Percentiles rank a stretch among this genome's conserved stretches.
These are phyloP conservation scores for Aureoboletus auriporus DNA, from an alignment of 768 basidiomycete species.

Conservation along the genomic window DNA sequence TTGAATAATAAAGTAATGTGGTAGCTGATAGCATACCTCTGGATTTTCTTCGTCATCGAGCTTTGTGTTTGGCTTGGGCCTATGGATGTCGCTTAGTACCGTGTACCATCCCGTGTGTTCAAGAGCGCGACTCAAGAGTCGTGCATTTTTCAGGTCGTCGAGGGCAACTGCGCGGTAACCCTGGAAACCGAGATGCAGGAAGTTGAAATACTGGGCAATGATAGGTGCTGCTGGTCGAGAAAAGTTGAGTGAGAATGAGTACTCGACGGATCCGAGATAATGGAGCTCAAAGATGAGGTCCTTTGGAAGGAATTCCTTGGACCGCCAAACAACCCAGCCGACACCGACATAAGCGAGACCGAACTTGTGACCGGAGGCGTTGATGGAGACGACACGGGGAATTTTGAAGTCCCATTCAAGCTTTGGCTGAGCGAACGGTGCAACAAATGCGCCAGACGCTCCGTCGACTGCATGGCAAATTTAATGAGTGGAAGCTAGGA, in stretches of 20 bases:
- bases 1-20: neutral
- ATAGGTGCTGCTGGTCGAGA: conserved; percentile 60
- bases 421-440: conserved; percentile 55
- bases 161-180: conserved; percentile 47
- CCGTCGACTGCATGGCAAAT: conserved; percentile 41
- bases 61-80: conserved; percentile 27
- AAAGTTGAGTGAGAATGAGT: conserved; percentile 67
- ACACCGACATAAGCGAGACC: conserved; percentile 53
- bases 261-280: conserved; percentile 58
- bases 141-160: conserved; percentile 53
- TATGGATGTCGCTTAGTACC: conserved; percentile 55
- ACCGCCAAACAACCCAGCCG: conserved; percentile 66
- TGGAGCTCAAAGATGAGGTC: conserved; percentile 66
- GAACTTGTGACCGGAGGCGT: conserved; percentile 61
- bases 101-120: conserved; percentile 51
- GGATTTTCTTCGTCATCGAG: conserved; percentile 51
- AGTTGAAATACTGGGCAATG: conserved; percentile 61
- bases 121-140: conserved; percentile 61
- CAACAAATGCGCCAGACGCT: conserved; percentile 60
- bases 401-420: conserved; percentile 58
- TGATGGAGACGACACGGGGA: conserved; percentile 57
- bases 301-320: conserved; percentile 54
- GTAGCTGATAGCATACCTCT: conserved; percentile 40
- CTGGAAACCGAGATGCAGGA: conserved; percentile 56
- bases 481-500: conserved; percentile 9